Percentiles rank a stretch among this genome's conserved stretches.
These are phyloP conservation scores for Diaporthe nobilis DNA, from an alignment of 2,329 filamentous ascomycete species.

Conservation along the genomic window DNA sequence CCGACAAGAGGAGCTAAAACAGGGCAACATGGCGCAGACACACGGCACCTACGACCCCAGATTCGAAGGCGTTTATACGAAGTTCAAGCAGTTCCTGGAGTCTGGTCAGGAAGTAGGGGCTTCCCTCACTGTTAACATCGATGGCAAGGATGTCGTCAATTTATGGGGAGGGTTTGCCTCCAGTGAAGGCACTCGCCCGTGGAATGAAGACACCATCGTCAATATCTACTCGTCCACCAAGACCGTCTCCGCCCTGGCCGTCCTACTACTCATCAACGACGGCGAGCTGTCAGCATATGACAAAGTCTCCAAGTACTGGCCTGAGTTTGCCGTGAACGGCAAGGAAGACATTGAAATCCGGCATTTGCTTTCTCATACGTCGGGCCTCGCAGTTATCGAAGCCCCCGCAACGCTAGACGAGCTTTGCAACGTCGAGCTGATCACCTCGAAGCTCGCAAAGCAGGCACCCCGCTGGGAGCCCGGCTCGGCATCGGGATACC, in stretches of 20 bases:
- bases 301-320: slow-evolving; percentile 24
- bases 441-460: background rate
- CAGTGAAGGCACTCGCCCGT: background rate
- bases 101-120: slow-evolving; percentile 22
- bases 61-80: background rate
- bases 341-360: slow-evolving; percentile 21
- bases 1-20: background rate
- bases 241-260: slow-evolving; percentile 19
- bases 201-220: slow-evolving; percentile 29
- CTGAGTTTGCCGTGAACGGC: slow-evolving; percentile 20
- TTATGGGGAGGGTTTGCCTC: slow-evolving; percentile 13
- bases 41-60: slow-evolving; percentile 2
- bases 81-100: background rate
- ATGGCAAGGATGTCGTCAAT: slow-evolving; percentile 18
- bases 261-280: slow-evolving; percentile 18
- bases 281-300: slow-evolving; percentile 16
- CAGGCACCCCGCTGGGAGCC: slow-evolving; percentile 18
- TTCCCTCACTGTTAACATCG: background rate
- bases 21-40: slow-evolving; percentile 1
- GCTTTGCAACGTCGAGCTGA: background rate
- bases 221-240: slow-evolving; percentile 13
- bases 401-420: background rate
- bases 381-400: background rate
- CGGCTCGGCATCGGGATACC: slow-evolving; percentile 6
- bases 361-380: background rate